Percentiles rank a stretch among this genome's conserved stretches.
phyloP scores from a whole-genome alignment of 2,329 filamentous ascomycete genomes.

The Cytospora piceicola region DNA sequence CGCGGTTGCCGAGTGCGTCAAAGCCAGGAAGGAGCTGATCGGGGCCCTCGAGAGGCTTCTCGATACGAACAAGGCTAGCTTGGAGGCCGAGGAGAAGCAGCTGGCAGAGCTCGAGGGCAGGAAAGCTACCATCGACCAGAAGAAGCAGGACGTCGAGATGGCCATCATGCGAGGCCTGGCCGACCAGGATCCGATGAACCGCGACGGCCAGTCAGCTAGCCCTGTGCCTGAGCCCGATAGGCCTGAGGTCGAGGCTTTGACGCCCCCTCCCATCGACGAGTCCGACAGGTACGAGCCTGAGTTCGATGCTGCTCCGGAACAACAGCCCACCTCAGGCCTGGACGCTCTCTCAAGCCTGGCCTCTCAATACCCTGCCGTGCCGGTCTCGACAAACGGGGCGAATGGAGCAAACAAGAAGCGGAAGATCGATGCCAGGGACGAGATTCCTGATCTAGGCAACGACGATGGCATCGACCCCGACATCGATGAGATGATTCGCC shows the following conservation, averaged over 20 bases:
- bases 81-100: constrained; percentile 71
- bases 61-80: constrained; percentile 69
- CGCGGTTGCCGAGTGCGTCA: constrained; percentile 86
- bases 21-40: constrained; percentile 78
- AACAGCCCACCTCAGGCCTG: constrained; percentile 39
- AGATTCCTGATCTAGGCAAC: constrained; percentile 58
- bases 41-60: constrained; percentile 82
- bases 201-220: constrained; percentile 50
- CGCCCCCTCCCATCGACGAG: constrained; percentile 69
- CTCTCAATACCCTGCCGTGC: constrained; percentile 53
- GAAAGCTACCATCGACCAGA: constrained; percentile 73
- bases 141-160: constrained; percentile 88
- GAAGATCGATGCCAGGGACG: constrained; percentile 54
- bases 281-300: constrained; percentile 33
- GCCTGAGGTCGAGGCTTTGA: constrained; percentile 84
- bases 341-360: constrained; percentile 48
- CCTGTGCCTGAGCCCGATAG: constrained; percentile 66
- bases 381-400: constrained; percentile 44
- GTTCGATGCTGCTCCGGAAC: constrained; percentile 32
- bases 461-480: constrained; percentile 61
- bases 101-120: constrained; percentile 67
- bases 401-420: constrained; percentile 62
- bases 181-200: constrained; percentile 53
- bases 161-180: constrained; percentile 85
- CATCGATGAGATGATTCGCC: constrained; percentile 57